phyloP scores from a whole-genome alignment of 1,139 yeast genomes.

The Pichia kudriavzevii region DNA sequence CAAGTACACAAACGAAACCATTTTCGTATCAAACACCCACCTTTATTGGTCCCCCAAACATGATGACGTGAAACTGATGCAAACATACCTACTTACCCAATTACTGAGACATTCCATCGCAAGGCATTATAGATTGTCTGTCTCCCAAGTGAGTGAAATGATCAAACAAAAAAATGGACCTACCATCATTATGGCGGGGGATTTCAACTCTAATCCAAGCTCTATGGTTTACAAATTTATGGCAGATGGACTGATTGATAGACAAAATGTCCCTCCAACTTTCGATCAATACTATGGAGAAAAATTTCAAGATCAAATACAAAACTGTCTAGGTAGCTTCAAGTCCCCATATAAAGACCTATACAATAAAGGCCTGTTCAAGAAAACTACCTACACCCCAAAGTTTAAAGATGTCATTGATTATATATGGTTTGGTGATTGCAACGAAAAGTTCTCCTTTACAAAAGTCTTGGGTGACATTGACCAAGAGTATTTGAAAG shows the following conservation, averaged over 20 bases:
- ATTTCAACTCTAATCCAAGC: constrained; percentile 44
- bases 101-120: constrained; percentile 17
- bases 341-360: constrained; percentile 25
- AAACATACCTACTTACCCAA: constrained; percentile 40
- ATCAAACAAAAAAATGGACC: constrained; percentile 20
- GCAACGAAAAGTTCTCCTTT: constrained; percentile 25
- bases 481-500: constrained; percentile 19
- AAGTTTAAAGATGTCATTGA: constrained; percentile 46
- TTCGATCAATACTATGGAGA: constrained; percentile 19
- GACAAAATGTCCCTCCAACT: constrained; percentile 5
- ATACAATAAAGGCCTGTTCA: constrained; percentile 25
- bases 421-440: constrained; percentile 47
- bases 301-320: constrained; percentile 20
- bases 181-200: constrained; percentile 35
- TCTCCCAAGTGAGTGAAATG: constrained; percentile 18
- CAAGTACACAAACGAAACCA: constrained; percentile 30
- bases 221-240: constrained; percentile 43
- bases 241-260: constrained; percentile 27
- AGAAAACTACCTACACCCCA: constrained; percentile 44
- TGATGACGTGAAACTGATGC: constrained; percentile 48
- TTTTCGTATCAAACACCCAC: constrained; percentile 50
- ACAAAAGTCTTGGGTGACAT: constrained; percentile 29
- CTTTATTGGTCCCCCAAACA: constrained; percentile 49
- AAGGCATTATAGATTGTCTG: constrained; percentile 24
- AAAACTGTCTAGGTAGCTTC: constrained; percentile 20